phyloP scores from a whole-genome alignment of 495 filamentous ascomycete species.

The Lindgomyces ingoldianus region DNA sequence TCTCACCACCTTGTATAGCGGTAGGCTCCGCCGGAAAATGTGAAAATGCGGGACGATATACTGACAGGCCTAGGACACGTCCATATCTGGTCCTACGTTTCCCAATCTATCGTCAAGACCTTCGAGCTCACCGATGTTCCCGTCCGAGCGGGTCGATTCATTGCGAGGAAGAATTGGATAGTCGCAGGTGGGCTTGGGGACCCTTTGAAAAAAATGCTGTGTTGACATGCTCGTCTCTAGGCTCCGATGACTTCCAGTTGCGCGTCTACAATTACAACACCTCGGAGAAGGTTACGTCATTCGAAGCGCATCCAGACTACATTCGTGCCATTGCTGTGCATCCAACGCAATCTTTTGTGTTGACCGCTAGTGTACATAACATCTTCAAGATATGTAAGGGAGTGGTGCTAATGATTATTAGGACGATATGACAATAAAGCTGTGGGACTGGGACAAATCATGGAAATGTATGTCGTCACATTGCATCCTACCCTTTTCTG shows the following conservation, averaged over 20 bases:
- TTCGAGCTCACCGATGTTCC: constrained; percentile 99
- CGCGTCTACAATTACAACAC: constrained; percentile 92
- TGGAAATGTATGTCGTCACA: constrained; percentile 72
- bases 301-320: constrained; percentile 98
- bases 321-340: constrained; percentile 98
- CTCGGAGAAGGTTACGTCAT: constrained; percentile 96
- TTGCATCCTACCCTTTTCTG: background rate
- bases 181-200: constrained; percentile 66
- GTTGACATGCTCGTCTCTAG: constrained; percentile 22
- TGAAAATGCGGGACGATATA: background rate
- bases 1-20: constrained; percentile 92
- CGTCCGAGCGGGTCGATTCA: constrained; percentile 93
- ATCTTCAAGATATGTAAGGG: background rate
- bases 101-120: constrained; percentile 95
- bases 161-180: constrained; percentile 99
- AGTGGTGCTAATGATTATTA: constrained; percentile 44
- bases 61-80: constrained; percentile 69
- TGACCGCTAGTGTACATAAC: constrained; percentile 63
- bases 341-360: constrained; percentile 90
- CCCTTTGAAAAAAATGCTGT: no score
- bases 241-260: constrained; percentile 94
- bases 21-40: constrained; percentile 51
- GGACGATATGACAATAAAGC: constrained; percentile 99
- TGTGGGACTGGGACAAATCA: constrained; percentile 98
- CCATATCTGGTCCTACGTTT: constrained; percentile 99